Evolutionary conservation across 2,329 filamentous ascomycete species (phyloP), one percentile per base, ranked within the genome.

Genomic region (Ceratocystis smalleyi): DNA sequence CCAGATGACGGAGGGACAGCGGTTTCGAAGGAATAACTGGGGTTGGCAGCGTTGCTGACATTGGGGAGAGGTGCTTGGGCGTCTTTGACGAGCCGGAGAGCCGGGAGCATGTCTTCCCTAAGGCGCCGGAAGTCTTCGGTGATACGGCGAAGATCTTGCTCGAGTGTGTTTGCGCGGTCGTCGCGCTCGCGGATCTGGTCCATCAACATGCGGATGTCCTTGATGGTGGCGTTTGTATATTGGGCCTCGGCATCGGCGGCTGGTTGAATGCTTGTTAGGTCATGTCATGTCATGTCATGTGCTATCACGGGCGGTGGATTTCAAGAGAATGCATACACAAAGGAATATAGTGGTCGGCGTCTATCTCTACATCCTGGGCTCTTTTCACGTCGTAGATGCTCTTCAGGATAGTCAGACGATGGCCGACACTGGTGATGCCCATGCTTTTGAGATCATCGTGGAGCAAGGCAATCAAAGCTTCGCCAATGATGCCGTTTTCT

Each of bases 321-420:
- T 43, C 22, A 22, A 19, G 22, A 62, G 24, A 30, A 8, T 47
- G 78, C 88, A 70, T 85, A 96, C 91, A 94, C 61, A 94, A 79
- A 45, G 94, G 94, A 62, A 96, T 82, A 73, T 96, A 99, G 74
- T 97, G 89, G 71, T 96, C 92, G 67, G 87, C 86, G 72, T 97
- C 92, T 70, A 96, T 83, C 17, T 89, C 87, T 67, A 97, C 83
- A 70, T 95, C 91, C 72, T 96, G 91, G 68, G 90, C 90, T 73
- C 92, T 87, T 77, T 99, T 99, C 71, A 94, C 86, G 72, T 97
- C 91, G 76, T 96, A 97, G 64, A 97, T 91, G 70, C 86, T 91
- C 77, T 96, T 97, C 66, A 99, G 81, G 65, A 99, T 95, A 24
- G 91, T 95, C 70, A 99, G 79, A 67, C 94, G 86, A 76, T 99